phyloP scores from a whole-genome alignment of 768 basidiomycete species.

The Hemileccinum impolitum region DNA sequence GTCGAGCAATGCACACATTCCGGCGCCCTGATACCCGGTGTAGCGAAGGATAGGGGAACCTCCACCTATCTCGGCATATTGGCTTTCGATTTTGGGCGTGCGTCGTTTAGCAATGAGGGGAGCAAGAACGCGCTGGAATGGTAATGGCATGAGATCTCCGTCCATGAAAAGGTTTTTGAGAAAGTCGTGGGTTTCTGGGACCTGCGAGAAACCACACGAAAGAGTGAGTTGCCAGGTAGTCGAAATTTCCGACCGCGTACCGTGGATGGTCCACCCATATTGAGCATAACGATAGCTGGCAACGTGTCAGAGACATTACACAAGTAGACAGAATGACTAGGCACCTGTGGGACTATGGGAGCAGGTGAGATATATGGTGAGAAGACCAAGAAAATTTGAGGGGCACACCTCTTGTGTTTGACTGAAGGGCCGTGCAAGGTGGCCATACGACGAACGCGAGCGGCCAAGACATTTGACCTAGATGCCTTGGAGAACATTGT shows the following conservation, averaged over 20 bases:
- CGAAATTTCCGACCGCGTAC: conserved; percentile 41
- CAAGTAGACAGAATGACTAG: not conserved
- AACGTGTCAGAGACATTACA: conserved; percentile 18
- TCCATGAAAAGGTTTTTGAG: conserved; percentile 89
- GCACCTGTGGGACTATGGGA: conserved; percentile 61
- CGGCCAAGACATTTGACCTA: conserved; percentile 17
- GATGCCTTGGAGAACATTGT: conserved; percentile 30
- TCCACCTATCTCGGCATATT: conserved; percentile 93
- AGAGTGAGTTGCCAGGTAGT: conserved; percentile 1
- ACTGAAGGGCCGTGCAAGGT: conserved; percentile 40
- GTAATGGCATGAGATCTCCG: conserved; percentile 91
- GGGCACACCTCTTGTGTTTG: conserved; percentile 42
- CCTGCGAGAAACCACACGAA: conserved; percentile 41
- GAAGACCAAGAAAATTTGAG: not conserved
- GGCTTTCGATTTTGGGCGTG: conserved; percentile 89
- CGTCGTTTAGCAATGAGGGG: conserved; percentile 86
- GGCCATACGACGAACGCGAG: conserved; percentile 40
- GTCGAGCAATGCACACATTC: conserved; percentile 87
- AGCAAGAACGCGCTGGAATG: conserved; percentile 85
- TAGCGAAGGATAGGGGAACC: conserved; percentile 94
- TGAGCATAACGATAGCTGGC: conserved; percentile 90
- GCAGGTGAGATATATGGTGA: conserved; percentile 10
- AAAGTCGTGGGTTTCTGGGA: conserved; percentile 90
- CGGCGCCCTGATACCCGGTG: conserved; percentile 83
- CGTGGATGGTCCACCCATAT: conserved; percentile 97